These are phyloP conservation scores for Parsonsia alboflavescens DNA, from an alignment of 257 asterid genomes.

Conservation along the genomic window DNA sequence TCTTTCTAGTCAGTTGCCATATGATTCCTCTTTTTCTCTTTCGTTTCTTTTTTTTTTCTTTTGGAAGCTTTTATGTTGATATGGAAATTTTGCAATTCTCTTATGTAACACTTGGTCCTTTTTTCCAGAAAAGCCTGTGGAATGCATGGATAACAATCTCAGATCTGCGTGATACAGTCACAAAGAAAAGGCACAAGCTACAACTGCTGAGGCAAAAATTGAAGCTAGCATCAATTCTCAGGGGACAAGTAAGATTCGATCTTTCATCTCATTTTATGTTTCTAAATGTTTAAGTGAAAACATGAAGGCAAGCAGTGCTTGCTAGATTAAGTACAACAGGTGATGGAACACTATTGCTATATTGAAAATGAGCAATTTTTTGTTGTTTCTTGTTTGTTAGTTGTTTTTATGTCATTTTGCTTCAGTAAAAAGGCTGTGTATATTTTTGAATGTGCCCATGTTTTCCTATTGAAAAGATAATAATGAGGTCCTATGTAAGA, in stretches of 20 bases:
- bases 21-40: background rate
- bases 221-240: slow-evolving; percentile 87
- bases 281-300: background rate
- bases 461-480: background rate
- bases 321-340: background rate
- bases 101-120: slow-evolving; percentile 10
- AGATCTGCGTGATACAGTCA: slow-evolving; percentile 79
- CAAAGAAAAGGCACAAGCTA: slow-evolving; percentile 85
- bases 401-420: background rate
- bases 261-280: slow-evolving; percentile 13
- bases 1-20: background rate
- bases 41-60: background rate
- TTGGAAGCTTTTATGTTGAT: background rate
- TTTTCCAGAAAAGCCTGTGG: slow-evolving; percentile 77
- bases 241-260: slow-evolving; percentile 64
- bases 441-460: background rate
- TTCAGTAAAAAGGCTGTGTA: background rate
- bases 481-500: background rate
- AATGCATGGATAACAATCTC: slow-evolving; percentile 94
- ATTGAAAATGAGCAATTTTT: background rate
- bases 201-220: slow-evolving; percentile 88
- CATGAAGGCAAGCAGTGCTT: background rate
- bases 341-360: background rate
- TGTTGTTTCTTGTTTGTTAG: background rate
- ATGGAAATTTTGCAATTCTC: background rate